Percentiles rank a stretch among this genome's conserved stretches.
Conservation (phyloP, 2,329 filamentous ascomycete genomes). For the Xylariales sp. region DNA sequence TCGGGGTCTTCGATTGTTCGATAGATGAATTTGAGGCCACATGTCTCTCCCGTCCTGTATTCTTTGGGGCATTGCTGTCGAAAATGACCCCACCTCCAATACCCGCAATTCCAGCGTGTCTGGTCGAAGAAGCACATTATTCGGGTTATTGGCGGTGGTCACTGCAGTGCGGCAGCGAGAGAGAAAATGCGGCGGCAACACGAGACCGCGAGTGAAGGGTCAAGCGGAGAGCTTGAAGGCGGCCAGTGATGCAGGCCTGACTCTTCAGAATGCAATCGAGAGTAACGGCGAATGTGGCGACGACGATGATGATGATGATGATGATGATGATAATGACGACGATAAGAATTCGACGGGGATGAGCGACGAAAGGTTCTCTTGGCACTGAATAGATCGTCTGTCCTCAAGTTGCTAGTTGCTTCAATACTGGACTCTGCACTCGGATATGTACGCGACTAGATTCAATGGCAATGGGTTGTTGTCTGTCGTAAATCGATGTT, state of each 20-base stretch:
- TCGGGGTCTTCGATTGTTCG: slow-evolving; percentile 71
- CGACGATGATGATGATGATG: slow-evolving; percentile 39
- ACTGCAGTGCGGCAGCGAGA: slow-evolving; percentile 24
- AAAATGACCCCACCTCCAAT: slow-evolving; percentile 96
- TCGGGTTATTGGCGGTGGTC: slow-evolving; percentile 16
- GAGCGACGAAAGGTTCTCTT: slow-evolving; percentile 5
- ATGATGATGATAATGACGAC: slow-evolving; percentile 37
- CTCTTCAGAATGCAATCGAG: slow-evolving; percentile 23
- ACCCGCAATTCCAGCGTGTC: slow-evolving; percentile 84
- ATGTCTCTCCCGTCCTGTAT: slow-evolving; percentile 95
- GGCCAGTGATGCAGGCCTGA: slow-evolving; percentile 13
- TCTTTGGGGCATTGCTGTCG: slow-evolving; percentile 93
- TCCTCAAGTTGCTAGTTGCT: slow-evolving; percentile 19
- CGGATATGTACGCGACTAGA: slow-evolving; percentile 8
- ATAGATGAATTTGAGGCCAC: slow-evolving; percentile 91
- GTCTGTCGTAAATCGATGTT: slow-evolving; percentile 8
- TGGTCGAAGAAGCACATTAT: slow-evolving; percentile 97
- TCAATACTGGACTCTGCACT: slow-evolving; percentile 19
- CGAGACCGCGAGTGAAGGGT: slow-evolving; percentile 20
- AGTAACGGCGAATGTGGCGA: slow-evolving; percentile 35
- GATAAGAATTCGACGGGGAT: slow-evolving; percentile 14
- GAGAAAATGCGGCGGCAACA: slow-evolving; percentile 14
- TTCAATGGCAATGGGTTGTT: slow-evolving; percentile 8
- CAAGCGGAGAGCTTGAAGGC: slow-evolving; percentile 11
- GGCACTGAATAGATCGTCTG: slow-evolving; percentile 18